Evolutionary conservation across 305 asterid species (phyloP).

Genomic region (Fraxinus xanthoxyloides): DNA sequence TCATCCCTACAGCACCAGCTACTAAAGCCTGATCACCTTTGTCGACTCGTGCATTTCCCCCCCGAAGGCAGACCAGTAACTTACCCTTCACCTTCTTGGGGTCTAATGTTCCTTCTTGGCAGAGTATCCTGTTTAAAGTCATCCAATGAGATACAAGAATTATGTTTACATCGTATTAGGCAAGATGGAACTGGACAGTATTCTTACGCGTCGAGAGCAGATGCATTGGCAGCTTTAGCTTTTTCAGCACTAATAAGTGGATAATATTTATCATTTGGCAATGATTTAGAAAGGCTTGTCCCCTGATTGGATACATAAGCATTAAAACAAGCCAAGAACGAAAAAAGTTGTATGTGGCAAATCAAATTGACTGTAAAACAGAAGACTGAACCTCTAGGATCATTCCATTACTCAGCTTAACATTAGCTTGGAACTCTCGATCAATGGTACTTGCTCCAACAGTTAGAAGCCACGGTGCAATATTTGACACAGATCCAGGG

Average conservation of each 20-base stretch:
- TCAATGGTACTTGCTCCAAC: slow-evolving; percentile 31
- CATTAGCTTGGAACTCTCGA: slow-evolving; percentile 14
- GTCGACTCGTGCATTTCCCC: slow-evolving; percentile 20
- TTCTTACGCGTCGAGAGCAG: slow-evolving; percentile 27
- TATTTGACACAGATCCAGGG: slow-evolving; percentile 9
- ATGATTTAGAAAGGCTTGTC: slow-evolving; percentile 8
- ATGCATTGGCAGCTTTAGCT: slow-evolving; percentile 20
- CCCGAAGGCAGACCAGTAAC: slow-evolving; percentile 37
- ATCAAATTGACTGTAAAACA: not conserved
- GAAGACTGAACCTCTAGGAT: slow-evolving; percentile 12
- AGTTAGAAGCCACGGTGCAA: slow-evolving; percentile 28
- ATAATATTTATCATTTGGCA: slow-evolving; percentile 16
- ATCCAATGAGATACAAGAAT: not conserved
- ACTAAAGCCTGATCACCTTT: slow-evolving; percentile 28
- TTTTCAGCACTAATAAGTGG: slow-evolving; percentile 27
- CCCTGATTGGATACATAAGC: slow-evolving; percentile 8
- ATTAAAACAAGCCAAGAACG: not conserved
- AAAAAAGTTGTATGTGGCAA: not conserved
- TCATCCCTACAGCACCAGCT: slow-evolving; percentile 49
- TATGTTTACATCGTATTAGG: not conserved
- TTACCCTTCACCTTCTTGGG: slow-evolving; percentile 36
- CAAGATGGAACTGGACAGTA: not conserved
- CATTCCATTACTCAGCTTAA: slow-evolving; percentile 21
- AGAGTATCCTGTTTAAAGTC: slow-evolving; percentile 28
- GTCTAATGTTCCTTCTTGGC: slow-evolving; percentile 33